Evolutionary conservation across 106 monocot genomes (phyloP).

Genomic region (Gastrodia elata): DNA sequence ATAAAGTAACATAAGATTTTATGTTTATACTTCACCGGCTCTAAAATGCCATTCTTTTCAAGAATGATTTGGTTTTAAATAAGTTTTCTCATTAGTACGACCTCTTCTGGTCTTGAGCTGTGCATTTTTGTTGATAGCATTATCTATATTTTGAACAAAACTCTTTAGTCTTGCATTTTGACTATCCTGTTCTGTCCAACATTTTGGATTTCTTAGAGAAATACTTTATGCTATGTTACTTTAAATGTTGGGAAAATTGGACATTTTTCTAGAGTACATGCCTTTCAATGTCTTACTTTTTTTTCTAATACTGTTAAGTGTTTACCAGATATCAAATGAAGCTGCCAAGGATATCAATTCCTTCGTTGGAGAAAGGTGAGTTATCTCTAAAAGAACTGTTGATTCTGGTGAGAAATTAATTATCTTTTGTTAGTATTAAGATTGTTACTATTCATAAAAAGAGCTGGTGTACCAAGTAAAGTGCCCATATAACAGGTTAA

Average conservation of each 20-base stretch:
- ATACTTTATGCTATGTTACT: background rate
- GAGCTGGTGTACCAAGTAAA: background rate
- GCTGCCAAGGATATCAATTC: slow-evolving; percentile 74
- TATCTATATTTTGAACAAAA: background rate
- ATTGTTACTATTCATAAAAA: background rate
- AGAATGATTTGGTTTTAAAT: background rate
- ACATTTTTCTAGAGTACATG: background rate
- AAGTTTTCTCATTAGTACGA: background rate
- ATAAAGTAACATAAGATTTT: background rate
- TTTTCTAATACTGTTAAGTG: slow-evolving; percentile 8
- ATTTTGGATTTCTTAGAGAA: background rate
- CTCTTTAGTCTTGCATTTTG: background rate
- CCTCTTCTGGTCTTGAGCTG: background rate
- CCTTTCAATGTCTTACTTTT: background rate
- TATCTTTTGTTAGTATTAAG: background rate
- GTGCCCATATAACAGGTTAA: too few species aligned
- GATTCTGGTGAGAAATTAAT: background rate
- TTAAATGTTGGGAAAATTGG: background rate
- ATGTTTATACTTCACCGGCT: background rate
- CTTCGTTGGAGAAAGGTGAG: slow-evolving; percentile 71
- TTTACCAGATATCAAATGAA: slow-evolving; percentile 57
- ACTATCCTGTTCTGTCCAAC: background rate
- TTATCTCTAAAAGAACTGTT: background rate
- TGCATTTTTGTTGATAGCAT: background rate
- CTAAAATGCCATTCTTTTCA: background rate